Evolutionary conservation across 208 protist genomes (phyloP), one percentile per base, ranked within the genome.

Genomic region (Acanthamoeba healyi): DNA sequence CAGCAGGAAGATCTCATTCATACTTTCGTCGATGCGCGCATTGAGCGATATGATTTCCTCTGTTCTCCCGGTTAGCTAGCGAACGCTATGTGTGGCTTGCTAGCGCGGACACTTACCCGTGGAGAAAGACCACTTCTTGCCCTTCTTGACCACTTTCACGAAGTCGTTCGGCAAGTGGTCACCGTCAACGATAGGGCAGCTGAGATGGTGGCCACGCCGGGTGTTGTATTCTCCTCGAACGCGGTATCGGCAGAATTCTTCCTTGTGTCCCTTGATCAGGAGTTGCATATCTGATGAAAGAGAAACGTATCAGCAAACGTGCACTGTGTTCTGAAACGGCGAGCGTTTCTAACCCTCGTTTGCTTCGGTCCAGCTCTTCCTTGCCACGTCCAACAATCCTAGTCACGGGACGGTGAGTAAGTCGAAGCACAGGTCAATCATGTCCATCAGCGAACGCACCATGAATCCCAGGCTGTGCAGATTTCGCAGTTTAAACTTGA

Each of bases 11-110:
- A 99, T 98, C 40, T 97, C 97, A 0, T 94, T 82, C 67, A 97
- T 95, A 38, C 93, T 97, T 58, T 97, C 95, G 54, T 96, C 93
- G 26, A 97, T 97, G 17, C 93, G 95, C 12, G 95, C 51, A 61
- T 98, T 98, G 74, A 98, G 92, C 54, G 96, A 82, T 34, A 97
- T 96, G 32, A 99, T 95, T 34, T 97, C 95, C 61, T 97, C 74
- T 91, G 40, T n/a, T 44, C 19, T 77, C 44, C 15, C 0, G 0
- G 51, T 58, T 58, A 58, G 51, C 51, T 58, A 12, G 44, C 12
- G 44, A 49, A 58, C 19, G 12, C 51, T 22, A 14, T 14, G 19
- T n/a, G 15, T 0, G 19, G 51, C n/a, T n/a, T n/a, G n/a, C 19
- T 46, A 44, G 46, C 46, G 22, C 58, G 5, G 34, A 40, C 38